Evolutionary conservation across 78 protist genomes (phyloP).

Genomic region (Planoprotostelium fungivorum): DNA sequence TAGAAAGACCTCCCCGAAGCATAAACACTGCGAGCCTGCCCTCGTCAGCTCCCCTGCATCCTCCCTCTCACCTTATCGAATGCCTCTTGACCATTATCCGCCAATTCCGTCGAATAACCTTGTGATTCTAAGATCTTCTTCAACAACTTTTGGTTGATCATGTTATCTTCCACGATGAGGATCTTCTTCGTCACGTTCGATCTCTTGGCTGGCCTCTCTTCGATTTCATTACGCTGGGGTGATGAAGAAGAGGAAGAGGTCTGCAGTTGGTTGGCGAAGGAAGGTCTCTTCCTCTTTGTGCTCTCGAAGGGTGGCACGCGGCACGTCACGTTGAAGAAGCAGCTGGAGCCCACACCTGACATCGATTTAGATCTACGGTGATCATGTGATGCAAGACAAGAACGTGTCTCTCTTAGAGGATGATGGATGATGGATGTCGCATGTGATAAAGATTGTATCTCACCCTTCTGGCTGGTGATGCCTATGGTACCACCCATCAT

Average conservation of each 20-base stretch:
- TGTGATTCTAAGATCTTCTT: neutral
- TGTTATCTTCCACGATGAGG: neutral
- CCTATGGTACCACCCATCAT: slow-evolving; percentile 61
- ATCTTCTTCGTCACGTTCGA: neutral
- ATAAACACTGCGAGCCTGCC: neutral
- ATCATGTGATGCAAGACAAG: neutral
- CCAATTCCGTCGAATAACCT: neutral
- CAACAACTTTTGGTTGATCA: neutral
- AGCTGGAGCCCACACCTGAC: neutral
- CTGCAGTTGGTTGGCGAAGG: neutral
- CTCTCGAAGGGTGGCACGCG: neutral
- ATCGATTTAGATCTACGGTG: neutral
- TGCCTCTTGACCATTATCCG: neutral
- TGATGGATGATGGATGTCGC: too few species aligned
- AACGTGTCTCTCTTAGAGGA: too few species aligned
- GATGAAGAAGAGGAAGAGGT: too few species aligned
- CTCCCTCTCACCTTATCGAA: neutral
- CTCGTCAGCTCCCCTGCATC: neutral
- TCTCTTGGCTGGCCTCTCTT: neutral
- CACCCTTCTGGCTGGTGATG: slow-evolving; percentile 25
- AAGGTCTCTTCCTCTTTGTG: neutral
- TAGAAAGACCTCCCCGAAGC: neutral
- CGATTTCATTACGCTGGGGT: too few species aligned
- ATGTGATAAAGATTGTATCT: too few species aligned
- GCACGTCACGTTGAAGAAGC: neutral